Conservation (phyloP, 345 rosid genomes). For the Salix purpurea region DNA sequence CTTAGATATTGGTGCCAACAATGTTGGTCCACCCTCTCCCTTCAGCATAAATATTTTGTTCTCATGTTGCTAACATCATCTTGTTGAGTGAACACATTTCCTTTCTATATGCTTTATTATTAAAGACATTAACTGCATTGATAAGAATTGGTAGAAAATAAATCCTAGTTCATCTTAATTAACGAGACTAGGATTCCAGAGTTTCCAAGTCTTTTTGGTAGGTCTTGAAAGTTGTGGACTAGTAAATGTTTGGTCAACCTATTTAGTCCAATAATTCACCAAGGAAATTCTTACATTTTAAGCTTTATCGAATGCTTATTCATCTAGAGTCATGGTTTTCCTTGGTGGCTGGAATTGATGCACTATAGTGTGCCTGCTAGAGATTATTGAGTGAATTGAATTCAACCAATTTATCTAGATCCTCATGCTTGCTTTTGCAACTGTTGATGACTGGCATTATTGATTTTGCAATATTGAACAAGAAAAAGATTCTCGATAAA, state of each 20-base stretch:
- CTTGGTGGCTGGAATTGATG: neutral
- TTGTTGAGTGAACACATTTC: neutral
- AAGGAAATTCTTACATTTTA: neutral
- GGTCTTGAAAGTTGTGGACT: neutral
- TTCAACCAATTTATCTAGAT: neutral
- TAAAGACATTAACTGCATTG: neutral
- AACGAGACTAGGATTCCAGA: neutral
- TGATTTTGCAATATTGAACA: too few relatives aligned
- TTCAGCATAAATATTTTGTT: neutral
- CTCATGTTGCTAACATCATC: neutral
- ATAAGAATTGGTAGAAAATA: too few relatives aligned
- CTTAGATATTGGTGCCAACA: neutral
- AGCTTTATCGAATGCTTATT: neutral
- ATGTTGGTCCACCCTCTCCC: neutral
- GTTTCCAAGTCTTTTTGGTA: neutral
- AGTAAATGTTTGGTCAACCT: neutral
- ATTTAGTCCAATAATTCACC: neutral
- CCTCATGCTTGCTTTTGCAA: too few relatives aligned
- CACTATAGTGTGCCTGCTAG: neutral
- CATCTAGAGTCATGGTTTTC: neutral
- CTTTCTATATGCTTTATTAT: neutral
- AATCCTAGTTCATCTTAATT: neutral
- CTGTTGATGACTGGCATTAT: too few relatives aligned
- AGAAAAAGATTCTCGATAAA: too few relatives aligned
- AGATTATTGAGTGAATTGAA: neutral